phyloP scores from a whole-genome alignment of 345 rosid species.

The Citrus trifoliata region DNA sequence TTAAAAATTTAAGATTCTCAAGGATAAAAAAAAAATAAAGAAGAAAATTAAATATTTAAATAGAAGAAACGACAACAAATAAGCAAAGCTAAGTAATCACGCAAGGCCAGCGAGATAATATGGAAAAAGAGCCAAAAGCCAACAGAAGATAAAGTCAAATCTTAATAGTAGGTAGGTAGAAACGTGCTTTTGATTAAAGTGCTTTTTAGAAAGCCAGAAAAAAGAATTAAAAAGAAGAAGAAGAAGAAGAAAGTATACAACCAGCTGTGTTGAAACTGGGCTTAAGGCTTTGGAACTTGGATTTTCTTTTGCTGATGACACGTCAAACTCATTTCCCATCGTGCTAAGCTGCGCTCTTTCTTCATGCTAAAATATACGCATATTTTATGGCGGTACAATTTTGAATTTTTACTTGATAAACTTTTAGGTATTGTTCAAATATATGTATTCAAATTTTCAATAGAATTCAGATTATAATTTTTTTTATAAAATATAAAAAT shows the following conservation, averaged over 20 bases:
- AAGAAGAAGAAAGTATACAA: not conserved
- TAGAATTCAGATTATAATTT: no score
- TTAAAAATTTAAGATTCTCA: no score
- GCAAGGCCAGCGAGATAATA: not conserved
- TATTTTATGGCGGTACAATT: no score
- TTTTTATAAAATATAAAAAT: no score
- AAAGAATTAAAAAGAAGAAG: not conserved
- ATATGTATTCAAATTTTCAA: no score
- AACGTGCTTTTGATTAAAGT: slow-evolving; percentile 8
- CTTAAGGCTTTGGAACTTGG: not conserved
- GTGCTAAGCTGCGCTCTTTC: not conserved
- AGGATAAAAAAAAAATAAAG: no score
- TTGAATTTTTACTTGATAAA: no score
- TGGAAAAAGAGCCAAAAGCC: no score
- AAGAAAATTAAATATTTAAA: not conserved
- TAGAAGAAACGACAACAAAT: not conserved
- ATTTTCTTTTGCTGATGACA: slow-evolving; percentile 1
- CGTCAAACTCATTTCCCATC: not conserved
- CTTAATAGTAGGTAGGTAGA: not conserved
- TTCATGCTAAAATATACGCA: no score
- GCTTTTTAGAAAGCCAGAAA: slow-evolving; percentile 5
- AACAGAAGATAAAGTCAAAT: not conserved
- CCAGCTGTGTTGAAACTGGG: not conserved
- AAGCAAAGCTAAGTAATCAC: no score
- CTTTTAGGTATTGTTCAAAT: no score